Conservation (phyloP, 306 rosid species). For the Adenanthera pavonina region DNA sequence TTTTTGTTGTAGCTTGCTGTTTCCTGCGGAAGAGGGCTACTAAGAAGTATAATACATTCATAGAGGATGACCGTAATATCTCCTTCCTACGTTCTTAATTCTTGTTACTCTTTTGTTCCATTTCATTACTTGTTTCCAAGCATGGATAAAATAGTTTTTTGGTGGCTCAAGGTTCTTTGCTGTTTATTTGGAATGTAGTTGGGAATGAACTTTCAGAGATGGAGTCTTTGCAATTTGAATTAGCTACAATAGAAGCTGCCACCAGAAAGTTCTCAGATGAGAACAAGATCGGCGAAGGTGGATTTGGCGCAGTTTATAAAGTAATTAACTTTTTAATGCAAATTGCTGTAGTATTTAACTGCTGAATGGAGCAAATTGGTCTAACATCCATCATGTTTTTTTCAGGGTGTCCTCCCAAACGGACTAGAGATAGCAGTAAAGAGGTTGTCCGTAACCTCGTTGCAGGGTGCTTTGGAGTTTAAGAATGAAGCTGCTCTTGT, state of each 20-base stretch:
- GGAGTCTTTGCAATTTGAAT: slow-evolving; percentile 58
- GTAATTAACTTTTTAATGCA: slow-evolving; percentile 30
- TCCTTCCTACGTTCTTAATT: not conserved
- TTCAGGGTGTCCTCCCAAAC: slow-evolving; percentile 50
- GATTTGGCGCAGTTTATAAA: slow-evolving; percentile 63
- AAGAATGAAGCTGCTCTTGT: slow-evolving; percentile 57
- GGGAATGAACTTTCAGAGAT: slow-evolving; percentile 28
- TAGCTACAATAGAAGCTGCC: slow-evolving; percentile 49
- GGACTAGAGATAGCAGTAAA: slow-evolving; percentile 61
- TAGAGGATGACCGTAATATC: slow-evolving; percentile 46
- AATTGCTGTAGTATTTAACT: not conserved
- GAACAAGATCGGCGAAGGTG: slow-evolving; percentile 62
- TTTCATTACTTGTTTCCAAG: slow-evolving; percentile 22
- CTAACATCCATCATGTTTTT: not conserved
- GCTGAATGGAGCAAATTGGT: slow-evolving; percentile 6
- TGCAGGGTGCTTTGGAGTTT: slow-evolving; percentile 63
- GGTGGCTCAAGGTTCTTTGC: not conserved
- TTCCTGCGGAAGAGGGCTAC: slow-evolving; percentile 49
- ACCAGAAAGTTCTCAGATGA: slow-evolving; percentile 54
- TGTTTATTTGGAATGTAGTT: not conserved
- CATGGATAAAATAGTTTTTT: not conserved
- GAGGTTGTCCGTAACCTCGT: slow-evolving; percentile 57
- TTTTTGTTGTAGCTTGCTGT: slow-evolving; percentile 41
- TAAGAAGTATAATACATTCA: slow-evolving; percentile 20
- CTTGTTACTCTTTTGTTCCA: not conserved